Base-by-base conservation (phyloP, 352 stramenopile species). In the Pythium biforme region DNA sequence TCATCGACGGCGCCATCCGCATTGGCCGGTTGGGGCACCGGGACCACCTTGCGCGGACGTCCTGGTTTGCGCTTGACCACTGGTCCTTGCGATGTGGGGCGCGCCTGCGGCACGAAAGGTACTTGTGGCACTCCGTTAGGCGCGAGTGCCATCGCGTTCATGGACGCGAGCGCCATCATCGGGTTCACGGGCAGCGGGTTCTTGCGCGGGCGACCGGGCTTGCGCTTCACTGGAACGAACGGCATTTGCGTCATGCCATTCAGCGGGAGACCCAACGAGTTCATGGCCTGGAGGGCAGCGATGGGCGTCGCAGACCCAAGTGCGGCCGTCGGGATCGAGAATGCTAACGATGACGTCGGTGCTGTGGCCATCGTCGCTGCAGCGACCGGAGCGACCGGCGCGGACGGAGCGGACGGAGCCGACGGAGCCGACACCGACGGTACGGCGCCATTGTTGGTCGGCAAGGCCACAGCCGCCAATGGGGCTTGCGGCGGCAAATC, bases 151-250 rank as follows among this genome's bases (percentile, higher is more conserved):
- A 54, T 54, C 10, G 48, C 15, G n/a, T 54, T 39, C 47, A 53
- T 59, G 26, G 51, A n/a, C 5, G 37, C 22, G 4, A 31, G 7
- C 41, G 55, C 17, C 23, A 62, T 31, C 45, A 43, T 34, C 45
- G 20, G 33, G n/a, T 47, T 40, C 34, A 41, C 15, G 0, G 60
- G 53, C 5, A 58, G 15, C n/a, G 52, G 51, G 14, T 57, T 46
- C 47, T 68, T 68, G 23, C 60, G 60, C 45, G 60, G 60, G 10
- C 60, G 60, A 7, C 60, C 60, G 23, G 60, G 60, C 45, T 53
- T 53, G 14, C 60, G 52, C 46, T 68, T 68, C 25, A 62, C 46
- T n/a, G 60, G 60, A 26, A 49, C 48, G 17, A 57, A n/a, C 19
- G 57, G 48, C 54, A 43, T 37, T 25, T 29, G 11, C 7, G 26